phyloP scores from a whole-genome alignment of 345 rosid species.

The Pistacia vera region DNA sequence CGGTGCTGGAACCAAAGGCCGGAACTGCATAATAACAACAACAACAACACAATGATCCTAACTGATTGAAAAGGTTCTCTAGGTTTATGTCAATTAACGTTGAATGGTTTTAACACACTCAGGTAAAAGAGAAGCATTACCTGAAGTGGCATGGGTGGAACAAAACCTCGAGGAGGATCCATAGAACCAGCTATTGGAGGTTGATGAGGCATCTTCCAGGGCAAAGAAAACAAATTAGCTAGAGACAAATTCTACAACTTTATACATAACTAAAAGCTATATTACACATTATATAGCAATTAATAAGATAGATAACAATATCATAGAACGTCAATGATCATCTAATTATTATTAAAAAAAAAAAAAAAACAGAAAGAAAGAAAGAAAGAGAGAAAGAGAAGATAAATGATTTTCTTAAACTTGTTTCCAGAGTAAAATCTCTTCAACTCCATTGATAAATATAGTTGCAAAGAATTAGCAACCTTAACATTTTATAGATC shows the following conservation, averaged over 20 bases:
- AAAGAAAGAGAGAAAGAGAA: neutral
- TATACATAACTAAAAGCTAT: constrained; percentile 8
- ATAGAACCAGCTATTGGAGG: constrained; percentile 57
- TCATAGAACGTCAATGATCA: neutral
- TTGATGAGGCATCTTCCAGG: constrained; percentile 51
- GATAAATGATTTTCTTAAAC: neutral
- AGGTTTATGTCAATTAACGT: constrained; percentile 4
- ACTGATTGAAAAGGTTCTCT: neutral
- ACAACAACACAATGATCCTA: neutral
- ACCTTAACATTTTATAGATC: neutral
- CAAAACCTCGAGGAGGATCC: constrained; percentile 66
- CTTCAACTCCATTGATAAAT: neutral
- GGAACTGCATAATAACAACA: constrained; percentile 56
- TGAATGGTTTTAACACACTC: constrained; percentile 4
- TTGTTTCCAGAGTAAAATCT: neutral
- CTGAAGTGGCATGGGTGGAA: constrained; percentile 67
- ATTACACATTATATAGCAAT: constrained; percentile 14
- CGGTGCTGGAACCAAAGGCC: constrained; percentile 58
- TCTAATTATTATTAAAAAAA: neutral
- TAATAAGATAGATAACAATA: neutral
- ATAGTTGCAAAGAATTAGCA: neutral
- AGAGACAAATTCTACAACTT: constrained; percentile 1
- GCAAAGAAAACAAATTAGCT: constrained; percentile 22
- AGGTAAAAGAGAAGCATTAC: constrained; percentile 45
- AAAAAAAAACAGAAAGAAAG: neutral